These are phyloP conservation scores for Lithohypha guttulata DNA, from an alignment of 2,329 filamentous ascomycete genomes.

Conservation along the genomic window DNA sequence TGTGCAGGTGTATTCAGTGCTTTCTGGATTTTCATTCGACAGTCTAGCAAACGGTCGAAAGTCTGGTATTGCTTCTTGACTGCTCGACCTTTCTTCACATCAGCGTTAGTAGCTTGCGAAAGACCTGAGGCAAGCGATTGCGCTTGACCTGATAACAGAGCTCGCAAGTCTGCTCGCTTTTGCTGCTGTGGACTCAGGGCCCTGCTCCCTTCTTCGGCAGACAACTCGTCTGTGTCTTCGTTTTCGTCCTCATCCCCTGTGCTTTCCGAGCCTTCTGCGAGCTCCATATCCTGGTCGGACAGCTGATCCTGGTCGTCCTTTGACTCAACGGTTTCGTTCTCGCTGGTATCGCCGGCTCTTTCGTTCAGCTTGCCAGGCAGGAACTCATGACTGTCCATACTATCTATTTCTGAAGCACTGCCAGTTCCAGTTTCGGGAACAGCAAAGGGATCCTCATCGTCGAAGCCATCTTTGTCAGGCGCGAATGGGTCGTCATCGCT, in stretches of 20 bases:
- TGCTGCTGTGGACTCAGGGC: neutral
- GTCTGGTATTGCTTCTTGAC: conserved; percentile 75
- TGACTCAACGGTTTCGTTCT: conserved; percentile 21
- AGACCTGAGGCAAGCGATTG: conserved; percentile 50
- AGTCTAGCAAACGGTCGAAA: conserved; percentile 81
- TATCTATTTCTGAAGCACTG: conserved; percentile 13
- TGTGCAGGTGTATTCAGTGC: conserved; percentile 55
- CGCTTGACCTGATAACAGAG: conserved; percentile 57
- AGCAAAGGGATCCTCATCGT: conserved; percentile 20
- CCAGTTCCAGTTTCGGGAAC: conserved; percentile 13
- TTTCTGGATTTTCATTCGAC: conserved; percentile 87
- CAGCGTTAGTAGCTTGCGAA: conserved; percentile 58
- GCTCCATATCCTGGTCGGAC: conserved; percentile 16
- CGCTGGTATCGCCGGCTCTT: conserved; percentile 16
- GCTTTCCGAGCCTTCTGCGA: conserved; percentile 29
- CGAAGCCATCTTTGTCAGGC: conserved; percentile 25
- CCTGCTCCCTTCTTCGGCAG: conserved; percentile 22
- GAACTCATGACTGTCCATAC: conserved; percentile 9
- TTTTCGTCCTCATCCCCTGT: conserved; percentile 26
- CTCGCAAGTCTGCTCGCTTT: conserved; percentile 49
- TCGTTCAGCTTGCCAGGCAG: conserved; percentile 16
- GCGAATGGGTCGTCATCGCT: conserved; percentile 25
- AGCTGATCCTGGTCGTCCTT: conserved; percentile 23
- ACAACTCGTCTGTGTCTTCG: conserved; percentile 26
- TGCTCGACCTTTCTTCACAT: conserved; percentile 73